These are phyloP conservation scores for Cladophialophora immunda DNA, from an alignment of 2,329 filamentous ascomycete species.

Conservation along the genomic window DNA sequence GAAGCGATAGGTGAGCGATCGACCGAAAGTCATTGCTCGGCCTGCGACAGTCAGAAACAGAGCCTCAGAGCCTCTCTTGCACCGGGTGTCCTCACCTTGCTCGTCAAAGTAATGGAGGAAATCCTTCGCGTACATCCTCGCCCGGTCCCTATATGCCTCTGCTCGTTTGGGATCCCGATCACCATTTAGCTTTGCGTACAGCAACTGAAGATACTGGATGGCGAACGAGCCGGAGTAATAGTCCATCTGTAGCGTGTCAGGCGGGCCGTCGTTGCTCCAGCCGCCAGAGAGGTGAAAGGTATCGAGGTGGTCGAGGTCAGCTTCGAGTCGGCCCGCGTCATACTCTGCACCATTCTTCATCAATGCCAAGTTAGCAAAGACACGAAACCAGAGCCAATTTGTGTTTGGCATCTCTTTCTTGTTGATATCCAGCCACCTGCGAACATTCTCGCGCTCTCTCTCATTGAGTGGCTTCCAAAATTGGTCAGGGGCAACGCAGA, in stretches of 20 bases:
- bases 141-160: conserved; percentile 74
- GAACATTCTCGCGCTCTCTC: conserved; percentile 71
- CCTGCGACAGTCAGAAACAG: conserved; percentile 45
- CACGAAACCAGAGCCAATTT: conserved; percentile 83
- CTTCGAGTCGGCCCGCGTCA: conserved; percentile 73
- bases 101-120: conserved; percentile 79
- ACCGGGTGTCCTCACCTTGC: conserved; percentile 56
- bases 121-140: conserved; percentile 72
- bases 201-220: conserved; percentile 79
- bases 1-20: conserved; percentile 82
- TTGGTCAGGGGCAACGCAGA: conserved; percentile 70
- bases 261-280: conserved; percentile 83
- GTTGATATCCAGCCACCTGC: conserved; percentile 79
- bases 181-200: conserved; percentile 76
- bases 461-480: conserved; percentile 73
- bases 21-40: conserved; percentile 77
- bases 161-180: conserved; percentile 71
- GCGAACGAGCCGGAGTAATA: conserved; percentile 86
- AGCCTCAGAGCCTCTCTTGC: too few relatives aligned
- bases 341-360: conserved; percentile 77
- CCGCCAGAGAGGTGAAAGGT: conserved; percentile 83
- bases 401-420: conserved; percentile 75
- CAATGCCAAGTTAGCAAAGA: conserved; percentile 81
- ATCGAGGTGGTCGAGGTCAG: conserved; percentile 79
- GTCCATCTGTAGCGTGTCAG: conserved; percentile 83